Percentiles rank a stretch among this genome's conserved stretches.
phyloP scores from a whole-genome alignment of 495 filamentous ascomycete genomes.

The Xylaria cubensis region DNA sequence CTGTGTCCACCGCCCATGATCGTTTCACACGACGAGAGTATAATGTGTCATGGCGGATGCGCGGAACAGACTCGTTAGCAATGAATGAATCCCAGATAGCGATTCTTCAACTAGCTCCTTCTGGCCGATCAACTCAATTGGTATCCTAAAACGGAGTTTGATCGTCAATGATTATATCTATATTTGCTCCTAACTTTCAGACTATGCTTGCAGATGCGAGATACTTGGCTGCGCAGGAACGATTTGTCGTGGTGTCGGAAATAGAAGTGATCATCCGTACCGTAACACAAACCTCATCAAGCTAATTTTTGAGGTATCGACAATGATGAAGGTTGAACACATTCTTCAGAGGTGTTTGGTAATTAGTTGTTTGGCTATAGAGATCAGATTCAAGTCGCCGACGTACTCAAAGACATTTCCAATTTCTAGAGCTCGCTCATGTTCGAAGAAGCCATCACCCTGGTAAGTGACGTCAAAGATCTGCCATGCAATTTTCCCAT shows the following conservation, averaged over 20 bases:
- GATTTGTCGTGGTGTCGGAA: background rate
- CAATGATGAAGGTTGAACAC: background rate
- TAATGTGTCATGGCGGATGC: background rate
- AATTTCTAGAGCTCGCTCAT: background rate
- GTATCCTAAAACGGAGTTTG: background rate
- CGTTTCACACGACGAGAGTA: background rate
- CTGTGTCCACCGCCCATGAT: background rate
- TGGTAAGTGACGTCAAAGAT: conserved; percentile 12
- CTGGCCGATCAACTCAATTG: background rate
- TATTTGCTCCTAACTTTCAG: conserved; percentile 1
- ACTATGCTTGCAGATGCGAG: conserved; percentile 16
- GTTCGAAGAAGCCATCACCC: background rate
- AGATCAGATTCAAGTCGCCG: background rate
- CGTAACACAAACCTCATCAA: background rate
- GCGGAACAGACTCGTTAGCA: conserved; percentile 9
- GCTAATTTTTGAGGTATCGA: background rate
- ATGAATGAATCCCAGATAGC: background rate
- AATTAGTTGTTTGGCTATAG: background rate
- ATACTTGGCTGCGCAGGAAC: conserved; percentile 10
- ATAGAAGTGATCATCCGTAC: conserved; percentile 13
- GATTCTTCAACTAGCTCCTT: conserved; percentile 2
- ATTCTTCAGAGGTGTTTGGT: background rate
- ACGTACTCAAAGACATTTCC: background rate
- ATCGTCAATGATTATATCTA: background rate
- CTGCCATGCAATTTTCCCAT: background rate